Evolutionary conservation across 169 alveolate species (phyloP).

Genomic region (Plasmodium vivax): DNA sequence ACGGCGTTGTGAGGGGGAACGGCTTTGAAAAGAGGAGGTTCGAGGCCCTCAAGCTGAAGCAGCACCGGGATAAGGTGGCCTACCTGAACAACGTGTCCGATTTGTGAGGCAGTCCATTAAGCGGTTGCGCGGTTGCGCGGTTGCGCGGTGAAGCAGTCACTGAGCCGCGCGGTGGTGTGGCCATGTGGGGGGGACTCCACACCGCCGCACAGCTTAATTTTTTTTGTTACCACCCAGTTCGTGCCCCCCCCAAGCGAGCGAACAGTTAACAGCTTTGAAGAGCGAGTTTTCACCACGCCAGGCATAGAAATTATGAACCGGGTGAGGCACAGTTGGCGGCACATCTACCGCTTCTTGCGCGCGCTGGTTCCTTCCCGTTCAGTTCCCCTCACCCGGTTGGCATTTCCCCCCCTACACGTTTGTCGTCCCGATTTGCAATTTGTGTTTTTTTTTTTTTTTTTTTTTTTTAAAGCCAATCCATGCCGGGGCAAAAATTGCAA

Average conservation of each 20-base stretch:
- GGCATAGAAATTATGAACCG: background rate
- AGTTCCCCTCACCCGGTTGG: background rate
- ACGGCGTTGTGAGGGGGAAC: conserved; percentile 95
- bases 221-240: background rate
- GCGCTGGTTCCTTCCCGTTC: background rate
- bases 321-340: background rate
- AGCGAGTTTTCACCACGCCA: background rate
- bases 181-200: background rate
- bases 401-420: background rate
- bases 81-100: conserved; percentile 34
- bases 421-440: background rate
- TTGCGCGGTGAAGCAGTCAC: too few relatives aligned
- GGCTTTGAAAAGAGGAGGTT: conserved; percentile 92
- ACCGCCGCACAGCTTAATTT: background rate
- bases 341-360: too few relatives aligned
- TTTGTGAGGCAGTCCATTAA: background rate
- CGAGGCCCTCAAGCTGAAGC: conserved; percentile 62
- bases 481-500: background rate
- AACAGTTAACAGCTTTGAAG: background rate
- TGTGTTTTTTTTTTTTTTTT: too few relatives aligned
- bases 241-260: background rate
- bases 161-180: background rate
- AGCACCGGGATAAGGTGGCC: conserved; percentile 10
- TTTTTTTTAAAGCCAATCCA: background rate
- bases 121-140: background rate